Conservation (phyloP, 2,329 filamentous ascomycete genomes). For the Sordariomycetes sp. region DNA sequence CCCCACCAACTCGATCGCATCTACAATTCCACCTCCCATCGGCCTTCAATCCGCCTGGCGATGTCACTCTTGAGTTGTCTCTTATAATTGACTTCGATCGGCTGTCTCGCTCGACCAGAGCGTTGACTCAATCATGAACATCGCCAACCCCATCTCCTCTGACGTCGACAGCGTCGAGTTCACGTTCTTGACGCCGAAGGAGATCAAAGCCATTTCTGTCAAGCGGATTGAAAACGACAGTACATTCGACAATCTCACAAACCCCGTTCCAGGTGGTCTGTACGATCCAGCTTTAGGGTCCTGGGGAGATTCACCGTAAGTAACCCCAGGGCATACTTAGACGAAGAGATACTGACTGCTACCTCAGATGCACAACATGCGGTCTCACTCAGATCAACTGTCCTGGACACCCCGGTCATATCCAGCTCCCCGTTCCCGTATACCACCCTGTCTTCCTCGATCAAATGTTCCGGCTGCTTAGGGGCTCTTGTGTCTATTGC, state of each 20-base stretch:
- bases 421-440: slow-evolving; percentile 84
- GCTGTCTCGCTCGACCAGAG: neutral
- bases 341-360: neutral
- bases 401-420: slow-evolving; percentile 89
- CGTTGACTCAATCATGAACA: slow-evolving; percentile 45
- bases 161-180: slow-evolving; percentile 84
- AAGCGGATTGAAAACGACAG: slow-evolving; percentile 87
- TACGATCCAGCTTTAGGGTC: slow-evolving; percentile 90
- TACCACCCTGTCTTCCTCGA: slow-evolving; percentile 98
- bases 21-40: neutral
- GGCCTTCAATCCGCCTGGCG: neutral
- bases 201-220: slow-evolving; percentile 84
- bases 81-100: neutral
- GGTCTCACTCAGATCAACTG: slow-evolving; percentile 74
- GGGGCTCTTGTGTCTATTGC: slow-evolving; percentile 86
- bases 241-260: slow-evolving; percentile 88
- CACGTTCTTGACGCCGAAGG: slow-evolving; percentile 68
- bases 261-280: slow-evolving; percentile 81
- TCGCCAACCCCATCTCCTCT: slow-evolving; percentile 74
- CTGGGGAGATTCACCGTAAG: slow-evolving; percentile 74
- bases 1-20: slow-evolving; percentile 7
- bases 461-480: slow-evolving; percentile 74
- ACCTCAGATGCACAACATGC: slow-evolving; percentile 76
- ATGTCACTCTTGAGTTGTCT: neutral
- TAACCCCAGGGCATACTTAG: too few relatives aligned